Evolutionary conservation across 129 eudicot genomes (phyloP).

Genomic region (Pittosporum tobira): DNA sequence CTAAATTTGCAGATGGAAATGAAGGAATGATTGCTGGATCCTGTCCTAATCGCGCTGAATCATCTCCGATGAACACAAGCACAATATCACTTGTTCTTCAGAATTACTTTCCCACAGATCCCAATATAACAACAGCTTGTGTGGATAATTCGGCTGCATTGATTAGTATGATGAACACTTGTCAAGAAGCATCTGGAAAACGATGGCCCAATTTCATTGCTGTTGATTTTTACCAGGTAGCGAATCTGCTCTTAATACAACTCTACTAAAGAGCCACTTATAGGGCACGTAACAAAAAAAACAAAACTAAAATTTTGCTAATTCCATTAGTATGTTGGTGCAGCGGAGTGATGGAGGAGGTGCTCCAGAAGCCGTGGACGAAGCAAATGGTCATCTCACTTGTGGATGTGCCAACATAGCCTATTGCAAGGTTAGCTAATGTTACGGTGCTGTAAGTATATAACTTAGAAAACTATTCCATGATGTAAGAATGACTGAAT

Average conservation of each 20-base stretch:
- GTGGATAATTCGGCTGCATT: slow-evolving; percentile 68
- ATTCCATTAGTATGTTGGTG: neutral
- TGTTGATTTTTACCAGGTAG: slow-evolving; percentile 89
- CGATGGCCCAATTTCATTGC: slow-evolving; percentile 96
- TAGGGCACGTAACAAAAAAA: neutral
- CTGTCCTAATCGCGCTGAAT: slow-evolving; percentile 80
- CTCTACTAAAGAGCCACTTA: neutral
- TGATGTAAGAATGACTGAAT: no score
- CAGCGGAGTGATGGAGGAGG: slow-evolving; percentile 97
- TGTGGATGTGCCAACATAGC: slow-evolving; percentile 84
- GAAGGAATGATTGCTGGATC: slow-evolving; percentile 62
- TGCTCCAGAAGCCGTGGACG: slow-evolving; percentile 78
- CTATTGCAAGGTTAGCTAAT: slow-evolving; percentile 64
- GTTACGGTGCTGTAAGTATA: neutral
- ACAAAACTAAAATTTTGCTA: neutral
- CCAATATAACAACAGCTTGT: slow-evolving; percentile 64
- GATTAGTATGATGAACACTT: slow-evolving; percentile 61
- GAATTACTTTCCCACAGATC: slow-evolving; percentile 66
- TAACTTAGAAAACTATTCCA: no score
- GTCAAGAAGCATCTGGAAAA: slow-evolving; percentile 54
- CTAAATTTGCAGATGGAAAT: slow-evolving; percentile 56
- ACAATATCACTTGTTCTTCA: slow-evolving; percentile 57
- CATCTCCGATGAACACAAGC: slow-evolving; percentile 60
- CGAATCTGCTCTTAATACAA: no score
- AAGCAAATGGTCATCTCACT: slow-evolving; percentile 71